Conservation (phyloP, 495 filamentous ascomycete genomes). For the Penicillium desertorum region DNA sequence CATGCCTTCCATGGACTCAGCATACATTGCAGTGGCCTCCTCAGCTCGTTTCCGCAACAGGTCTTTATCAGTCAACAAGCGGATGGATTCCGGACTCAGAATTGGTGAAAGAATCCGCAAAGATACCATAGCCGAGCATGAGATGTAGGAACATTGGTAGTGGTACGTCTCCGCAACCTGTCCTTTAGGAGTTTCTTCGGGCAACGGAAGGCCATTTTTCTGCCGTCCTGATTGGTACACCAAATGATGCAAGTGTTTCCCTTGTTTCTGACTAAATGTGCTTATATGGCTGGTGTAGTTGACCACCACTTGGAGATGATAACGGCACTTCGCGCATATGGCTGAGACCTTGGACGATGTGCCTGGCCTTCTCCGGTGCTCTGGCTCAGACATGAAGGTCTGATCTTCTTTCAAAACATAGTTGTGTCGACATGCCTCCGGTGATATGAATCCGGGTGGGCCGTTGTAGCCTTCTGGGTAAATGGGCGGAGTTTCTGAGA, state of each 20-base stretch:
- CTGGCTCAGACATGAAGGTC: constrained; percentile 42
- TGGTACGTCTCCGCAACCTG: constrained; percentile 41
- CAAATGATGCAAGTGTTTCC: constrained; percentile 49
- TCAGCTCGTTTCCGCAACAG: constrained; percentile 54
- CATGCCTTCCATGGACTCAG: constrained; percentile 57
- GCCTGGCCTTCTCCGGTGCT: constrained; percentile 35
- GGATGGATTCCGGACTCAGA: constrained; percentile 48
- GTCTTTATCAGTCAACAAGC: constrained; percentile 55
- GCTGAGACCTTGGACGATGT: constrained; percentile 52
- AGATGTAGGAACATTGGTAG: constrained; percentile 60
- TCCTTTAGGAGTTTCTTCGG: constrained; percentile 34
- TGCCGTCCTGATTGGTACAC: constrained; percentile 41
- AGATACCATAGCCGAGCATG: constrained; percentile 55
- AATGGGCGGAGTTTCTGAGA: constrained; percentile 52
- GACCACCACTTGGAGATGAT: constrained; percentile 53
- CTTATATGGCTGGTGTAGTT: constrained; percentile 35
- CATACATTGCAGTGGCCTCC: constrained; percentile 53
- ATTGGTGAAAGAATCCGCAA: constrained; percentile 57
- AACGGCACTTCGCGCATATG: constrained; percentile 57
- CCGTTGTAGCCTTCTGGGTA: constrained; percentile 35
- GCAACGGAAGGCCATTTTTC: constrained; percentile 21
- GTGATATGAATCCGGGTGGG: constrained; percentile 35
- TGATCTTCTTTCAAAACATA: constrained; percentile 56
- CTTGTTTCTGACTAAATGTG: constrained; percentile 13
- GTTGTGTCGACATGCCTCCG: constrained; percentile 52